Evolutionary conservation across 2,329 filamentous ascomycete genomes (phyloP).

Genomic region (Penicillium sp.): DNA sequence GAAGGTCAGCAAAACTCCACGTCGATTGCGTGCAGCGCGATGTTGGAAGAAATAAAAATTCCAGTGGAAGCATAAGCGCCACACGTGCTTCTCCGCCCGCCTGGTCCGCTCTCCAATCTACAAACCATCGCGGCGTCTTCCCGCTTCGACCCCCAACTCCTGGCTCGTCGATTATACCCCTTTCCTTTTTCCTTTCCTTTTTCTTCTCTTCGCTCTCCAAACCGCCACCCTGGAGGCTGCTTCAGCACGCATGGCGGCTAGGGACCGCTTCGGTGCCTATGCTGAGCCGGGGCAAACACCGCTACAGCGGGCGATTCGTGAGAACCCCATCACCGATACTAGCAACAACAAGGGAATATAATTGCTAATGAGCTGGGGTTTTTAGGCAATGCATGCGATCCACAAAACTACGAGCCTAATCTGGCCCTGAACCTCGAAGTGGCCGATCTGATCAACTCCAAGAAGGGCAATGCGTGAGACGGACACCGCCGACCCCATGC

Average conservation of each 20-base stretch:
- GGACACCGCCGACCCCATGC: background rate
- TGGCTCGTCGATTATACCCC: background rate
- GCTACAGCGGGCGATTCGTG: constrained; percentile 88
- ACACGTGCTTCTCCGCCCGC: constrained; percentile 30
- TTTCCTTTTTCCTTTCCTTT: constrained; percentile 1
- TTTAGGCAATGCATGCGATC: constrained; percentile 84
- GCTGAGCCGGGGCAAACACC: constrained; percentile 77
- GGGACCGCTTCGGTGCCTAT: constrained; percentile 88
- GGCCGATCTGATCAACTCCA: constrained; percentile 91
- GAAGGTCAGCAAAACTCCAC: background rate
- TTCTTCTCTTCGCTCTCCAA: constrained; percentile 4
- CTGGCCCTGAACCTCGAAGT: constrained; percentile 96
- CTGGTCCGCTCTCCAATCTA: constrained; percentile 15
- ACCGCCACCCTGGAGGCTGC: constrained; percentile 77
- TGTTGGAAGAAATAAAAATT: constrained; percentile 12
- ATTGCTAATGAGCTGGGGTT: constrained; percentile 13
- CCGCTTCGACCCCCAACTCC: constrained; percentile 3
- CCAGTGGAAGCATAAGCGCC: constrained; percentile 22
- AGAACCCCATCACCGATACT: constrained; percentile 4
- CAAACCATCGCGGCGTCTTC: constrained; percentile 15
- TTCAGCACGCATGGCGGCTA: constrained; percentile 89
- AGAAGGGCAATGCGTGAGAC: constrained; percentile 82
- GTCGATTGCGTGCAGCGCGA: background rate
- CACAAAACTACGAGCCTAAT: constrained; percentile 97
- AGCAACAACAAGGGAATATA: background rate